Conservation (phyloP, 495 filamentous ascomycete species). For the Podospora comata region DNA sequence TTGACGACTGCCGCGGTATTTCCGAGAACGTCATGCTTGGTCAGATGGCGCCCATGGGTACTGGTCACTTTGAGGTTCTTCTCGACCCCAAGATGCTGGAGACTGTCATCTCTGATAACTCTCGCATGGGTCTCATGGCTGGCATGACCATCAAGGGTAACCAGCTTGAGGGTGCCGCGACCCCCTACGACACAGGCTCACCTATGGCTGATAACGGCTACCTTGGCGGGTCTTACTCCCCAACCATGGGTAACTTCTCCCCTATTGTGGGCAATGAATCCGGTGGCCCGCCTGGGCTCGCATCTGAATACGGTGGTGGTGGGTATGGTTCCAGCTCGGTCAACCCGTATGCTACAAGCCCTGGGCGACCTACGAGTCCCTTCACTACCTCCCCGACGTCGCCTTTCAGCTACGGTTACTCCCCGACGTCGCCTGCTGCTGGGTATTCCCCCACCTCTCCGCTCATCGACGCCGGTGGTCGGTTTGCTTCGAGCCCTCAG, state of each 20-base stretch:
- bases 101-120: slow-evolving; percentile 88
- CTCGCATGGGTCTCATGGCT: slow-evolving; percentile 72
- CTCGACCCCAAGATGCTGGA: slow-evolving; percentile 93
- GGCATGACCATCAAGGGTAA: slow-evolving; percentile 70
- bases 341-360: slow-evolving; percentile 71
- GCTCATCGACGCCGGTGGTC: slow-evolving; percentile 56
- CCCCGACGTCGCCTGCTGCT: slow-evolving; percentile 61
- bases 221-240: slow-evolving; percentile 56
- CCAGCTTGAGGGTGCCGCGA: slow-evolving; percentile 78
- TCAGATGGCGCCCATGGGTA: slow-evolving; percentile 93
- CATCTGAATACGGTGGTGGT: slow-evolving; percentile 49
- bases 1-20: slow-evolving; percentile 95
- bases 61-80: slow-evolving; percentile 87
- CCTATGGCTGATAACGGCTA: slow-evolving; percentile 74
- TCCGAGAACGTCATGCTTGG: slow-evolving; percentile 99
- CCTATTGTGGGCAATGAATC: slow-evolving; percentile 76
- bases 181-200: slow-evolving; percentile 90
- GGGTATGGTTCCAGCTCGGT: slow-evolving; percentile 54
- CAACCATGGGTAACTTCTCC: slow-evolving; percentile 85
- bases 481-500: slow-evolving; percentile 65
- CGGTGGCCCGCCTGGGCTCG: slow-evolving; percentile 73
- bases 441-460: slow-evolving; percentile 74
- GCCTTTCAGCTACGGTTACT: slow-evolving; percentile 63
- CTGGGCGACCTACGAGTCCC: slow-evolving; percentile 67
- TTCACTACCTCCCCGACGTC: slow-evolving; percentile 76